Conservation (phyloP, 2,329 filamentous ascomycete species). For the Trichoderma atrobrunneum region DNA sequence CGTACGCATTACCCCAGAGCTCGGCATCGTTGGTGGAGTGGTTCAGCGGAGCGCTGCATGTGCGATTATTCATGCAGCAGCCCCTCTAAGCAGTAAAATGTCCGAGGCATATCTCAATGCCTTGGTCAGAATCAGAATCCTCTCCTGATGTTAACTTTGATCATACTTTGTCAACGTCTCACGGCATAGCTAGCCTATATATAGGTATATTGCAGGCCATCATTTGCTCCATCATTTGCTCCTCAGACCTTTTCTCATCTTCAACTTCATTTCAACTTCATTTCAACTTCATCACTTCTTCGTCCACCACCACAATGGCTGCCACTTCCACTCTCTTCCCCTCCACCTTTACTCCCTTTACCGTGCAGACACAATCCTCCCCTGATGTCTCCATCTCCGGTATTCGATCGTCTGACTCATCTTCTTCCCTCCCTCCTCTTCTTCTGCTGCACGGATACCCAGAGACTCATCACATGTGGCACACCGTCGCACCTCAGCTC, state of each 20-base stretch:
- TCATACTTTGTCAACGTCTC: background rate
- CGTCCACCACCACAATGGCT: background rate
- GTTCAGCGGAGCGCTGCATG: background rate
- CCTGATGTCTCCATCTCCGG: constrained; percentile 11
- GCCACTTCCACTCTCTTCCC: background rate
- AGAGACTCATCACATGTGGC: constrained; percentile 53
- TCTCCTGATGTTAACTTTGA: background rate
- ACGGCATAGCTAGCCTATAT: background rate
- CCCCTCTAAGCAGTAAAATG: background rate
- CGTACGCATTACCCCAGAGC: background rate
- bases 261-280: background rate
- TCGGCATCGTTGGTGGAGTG: background rate
- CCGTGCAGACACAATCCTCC: background rate
- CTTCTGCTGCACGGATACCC: constrained; percentile 53
- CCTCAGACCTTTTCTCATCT: background rate
- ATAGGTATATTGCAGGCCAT: background rate
- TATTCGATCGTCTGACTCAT: background rate
- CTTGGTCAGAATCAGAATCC: background rate
- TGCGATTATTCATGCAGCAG: background rate
- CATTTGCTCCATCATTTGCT: background rate
- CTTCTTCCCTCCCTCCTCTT: constrained; percentile 38
- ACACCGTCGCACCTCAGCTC: constrained; percentile 42
- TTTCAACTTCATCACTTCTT: background rate
- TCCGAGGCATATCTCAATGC: background rate
- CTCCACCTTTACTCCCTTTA: constrained; percentile 3